Percentiles rank a stretch among this genome's conserved stretches.
Conservation (phyloP, 1,139 yeast genomes). For the Debaryomyces nepalensis region DNA sequence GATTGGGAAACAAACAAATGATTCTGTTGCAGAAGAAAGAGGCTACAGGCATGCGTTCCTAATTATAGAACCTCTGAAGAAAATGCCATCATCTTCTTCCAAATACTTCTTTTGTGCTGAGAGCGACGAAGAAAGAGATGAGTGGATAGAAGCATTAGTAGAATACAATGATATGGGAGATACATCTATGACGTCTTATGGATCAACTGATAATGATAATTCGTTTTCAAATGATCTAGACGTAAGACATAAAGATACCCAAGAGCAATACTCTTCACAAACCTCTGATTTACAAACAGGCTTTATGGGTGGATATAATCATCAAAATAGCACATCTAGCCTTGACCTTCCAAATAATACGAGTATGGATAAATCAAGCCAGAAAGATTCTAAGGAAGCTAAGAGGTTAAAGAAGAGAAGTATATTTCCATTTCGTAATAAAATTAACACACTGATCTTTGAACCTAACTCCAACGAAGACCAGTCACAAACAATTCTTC, state of each 20-base stretch:
- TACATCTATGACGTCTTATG: constrained; percentile 19
- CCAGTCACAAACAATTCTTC: constrained; percentile 7
- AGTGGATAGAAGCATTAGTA: constrained; percentile 69
- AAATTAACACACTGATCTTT: constrained; percentile 16
- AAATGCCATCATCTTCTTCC: constrained; percentile 52
- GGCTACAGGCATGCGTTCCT: constrained; percentile 81
- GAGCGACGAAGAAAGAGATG: constrained; percentile 76
- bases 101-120: constrained; percentile 85
- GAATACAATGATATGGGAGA: constrained; percentile 37
- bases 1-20: constrained; percentile 67
- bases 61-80: constrained; percentile 64
- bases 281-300: background rate
- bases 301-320: constrained; percentile 3
- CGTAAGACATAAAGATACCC: constrained; percentile 1
- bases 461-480: constrained; percentile 1
- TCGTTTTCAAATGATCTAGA: constrained; percentile 6
- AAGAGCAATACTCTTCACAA: background rate
- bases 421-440: constrained; percentile 60
- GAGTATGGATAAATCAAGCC: background rate
- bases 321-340: constrained; percentile 8
- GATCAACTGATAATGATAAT: constrained; percentile 13
- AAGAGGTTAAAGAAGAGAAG: constrained; percentile 59
- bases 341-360: constrained; percentile 9
- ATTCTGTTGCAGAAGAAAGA: constrained; percentile 65
- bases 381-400: constrained; percentile 32